Evolutionary conservation across 2,329 filamentous ascomycete species (phyloP).

Genomic region (Hymenoscyphus infarciens): DNA sequence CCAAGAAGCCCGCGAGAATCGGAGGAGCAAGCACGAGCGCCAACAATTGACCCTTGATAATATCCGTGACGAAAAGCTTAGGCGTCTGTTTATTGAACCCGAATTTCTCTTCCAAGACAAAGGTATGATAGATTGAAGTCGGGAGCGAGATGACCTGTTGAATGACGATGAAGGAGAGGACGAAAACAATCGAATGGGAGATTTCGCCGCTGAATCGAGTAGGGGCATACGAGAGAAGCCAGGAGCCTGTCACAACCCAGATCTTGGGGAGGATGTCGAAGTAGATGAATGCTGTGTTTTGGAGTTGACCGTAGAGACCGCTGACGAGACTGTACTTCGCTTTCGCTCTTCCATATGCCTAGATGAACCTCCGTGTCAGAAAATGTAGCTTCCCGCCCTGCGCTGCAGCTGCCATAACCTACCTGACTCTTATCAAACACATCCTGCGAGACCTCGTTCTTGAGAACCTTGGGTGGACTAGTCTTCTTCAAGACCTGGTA

Average conservation of each 20-base stretch:
- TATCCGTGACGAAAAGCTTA: conserved; percentile 81
- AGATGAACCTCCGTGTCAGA: conserved; percentile 13
- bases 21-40: conserved; percentile 77
- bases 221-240: conserved; percentile 72
- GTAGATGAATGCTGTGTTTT: conserved; percentile 86
- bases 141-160: conserved; percentile 78
- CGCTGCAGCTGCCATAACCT: conserved; percentile 20
- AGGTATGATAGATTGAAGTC: conserved; percentile 84
- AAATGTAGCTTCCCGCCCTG: background rate
- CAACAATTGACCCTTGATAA: conserved; percentile 86
- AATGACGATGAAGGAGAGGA: conserved; percentile 80
- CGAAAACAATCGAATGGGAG: conserved; percentile 86
- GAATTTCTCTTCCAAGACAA: conserved; percentile 93
- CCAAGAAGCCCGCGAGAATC: conserved; percentile 85
- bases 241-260: conserved; percentile 75
- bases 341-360: conserved; percentile 93
- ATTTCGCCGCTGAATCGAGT: conserved; percentile 85
- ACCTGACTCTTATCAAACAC: conserved; percentile 93
- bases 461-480: conserved; percentile 78
- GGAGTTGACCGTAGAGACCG: conserved; percentile 79
- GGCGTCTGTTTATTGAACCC: conserved; percentile 99
- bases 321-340: conserved; percentile 81
- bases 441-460: conserved; percentile 82
- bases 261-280: conserved; percentile 87
- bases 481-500: conserved; percentile 80